phyloP scores from a whole-genome alignment of 225 moss, liverwort and hornwort species.

The Straminergon stramineum region DNA sequence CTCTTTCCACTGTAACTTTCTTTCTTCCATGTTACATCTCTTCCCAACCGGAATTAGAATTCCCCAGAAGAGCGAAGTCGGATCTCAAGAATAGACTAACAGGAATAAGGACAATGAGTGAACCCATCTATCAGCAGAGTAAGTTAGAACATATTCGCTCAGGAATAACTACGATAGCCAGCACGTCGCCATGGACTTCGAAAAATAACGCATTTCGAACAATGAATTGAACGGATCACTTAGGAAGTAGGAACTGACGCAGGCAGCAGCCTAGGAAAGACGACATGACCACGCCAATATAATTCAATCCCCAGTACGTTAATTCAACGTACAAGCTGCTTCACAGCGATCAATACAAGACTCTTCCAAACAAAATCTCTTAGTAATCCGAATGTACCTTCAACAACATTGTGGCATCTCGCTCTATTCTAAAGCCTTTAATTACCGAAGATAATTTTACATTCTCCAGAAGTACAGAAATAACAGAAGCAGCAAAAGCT shows the following conservation, averaged over 20 bases:
- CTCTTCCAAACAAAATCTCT: background rate
- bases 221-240: background rate
- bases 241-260: background rate
- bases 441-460: background rate
- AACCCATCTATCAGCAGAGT: background rate
- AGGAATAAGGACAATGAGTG: background rate
- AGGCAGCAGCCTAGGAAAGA: background rate
- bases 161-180: background rate
- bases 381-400: background rate
- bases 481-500: background rate
- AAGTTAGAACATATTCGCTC: background rate
- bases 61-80: background rate
- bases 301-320: background rate
- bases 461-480: background rate
- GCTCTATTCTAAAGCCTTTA: conserved; percentile 5
- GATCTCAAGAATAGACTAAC: background rate
- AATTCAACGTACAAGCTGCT: background rate
- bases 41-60: background rate
- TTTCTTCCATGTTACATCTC: background rate
- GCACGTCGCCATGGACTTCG: background rate
- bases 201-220: background rate
- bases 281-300: background rate
- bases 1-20: background rate
- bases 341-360: background rate
- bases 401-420: background rate